Evolutionary conservation across 306 rosid genomes (phyloP).

Genomic region (Geum urbanum): DNA sequence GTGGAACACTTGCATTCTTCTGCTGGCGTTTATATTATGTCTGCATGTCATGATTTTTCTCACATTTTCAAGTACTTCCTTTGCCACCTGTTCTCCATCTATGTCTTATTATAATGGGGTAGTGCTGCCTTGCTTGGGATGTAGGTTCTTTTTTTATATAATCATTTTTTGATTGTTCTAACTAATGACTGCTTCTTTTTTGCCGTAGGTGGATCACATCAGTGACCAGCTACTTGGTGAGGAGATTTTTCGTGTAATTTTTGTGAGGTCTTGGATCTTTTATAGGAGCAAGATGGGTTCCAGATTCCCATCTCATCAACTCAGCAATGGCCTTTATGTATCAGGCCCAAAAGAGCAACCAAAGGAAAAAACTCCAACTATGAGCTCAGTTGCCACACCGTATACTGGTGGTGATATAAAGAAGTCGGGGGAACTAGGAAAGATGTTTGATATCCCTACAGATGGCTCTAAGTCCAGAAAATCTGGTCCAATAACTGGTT

Average conservation of each 20-base stretch:
- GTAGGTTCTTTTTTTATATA: slow-evolving; percentile 5
- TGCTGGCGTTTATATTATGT: neutral
- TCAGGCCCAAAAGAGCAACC: slow-evolving; percentile 98
- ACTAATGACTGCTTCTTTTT: neutral
- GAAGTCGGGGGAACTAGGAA: slow-evolving; percentile 89
- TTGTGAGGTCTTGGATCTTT: slow-evolving; percentile 26
- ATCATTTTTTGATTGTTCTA: neutral
- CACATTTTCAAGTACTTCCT: neutral
- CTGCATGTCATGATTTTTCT: neutral
- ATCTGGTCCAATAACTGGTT: slow-evolving; percentile 75
- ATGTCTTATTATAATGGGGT: neutral
- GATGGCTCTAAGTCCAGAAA: slow-evolving; percentile 92
- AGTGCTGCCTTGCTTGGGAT: neutral
- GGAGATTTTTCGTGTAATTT: neutral
- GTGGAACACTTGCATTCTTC: neutral
- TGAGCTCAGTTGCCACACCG: slow-evolving; percentile 93
- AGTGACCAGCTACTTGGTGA: slow-evolving; percentile 3
- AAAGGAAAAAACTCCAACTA: slow-evolving; percentile 88
- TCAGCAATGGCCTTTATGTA: slow-evolving; percentile 95
- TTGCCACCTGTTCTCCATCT: neutral
- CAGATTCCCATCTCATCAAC: slow-evolving; percentile 96
- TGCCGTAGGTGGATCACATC: neutral
- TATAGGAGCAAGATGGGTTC: slow-evolving; percentile 75
- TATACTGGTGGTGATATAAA: slow-evolving; percentile 97
- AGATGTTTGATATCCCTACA: slow-evolving; percentile 89